A percentile compares a stretch with the other conserved stretches of the same genome.
Evolutionary conservation across 2,329 filamentous ascomycete genomes (phyloP).

Genomic region (Exophiala mesophila): DNA sequence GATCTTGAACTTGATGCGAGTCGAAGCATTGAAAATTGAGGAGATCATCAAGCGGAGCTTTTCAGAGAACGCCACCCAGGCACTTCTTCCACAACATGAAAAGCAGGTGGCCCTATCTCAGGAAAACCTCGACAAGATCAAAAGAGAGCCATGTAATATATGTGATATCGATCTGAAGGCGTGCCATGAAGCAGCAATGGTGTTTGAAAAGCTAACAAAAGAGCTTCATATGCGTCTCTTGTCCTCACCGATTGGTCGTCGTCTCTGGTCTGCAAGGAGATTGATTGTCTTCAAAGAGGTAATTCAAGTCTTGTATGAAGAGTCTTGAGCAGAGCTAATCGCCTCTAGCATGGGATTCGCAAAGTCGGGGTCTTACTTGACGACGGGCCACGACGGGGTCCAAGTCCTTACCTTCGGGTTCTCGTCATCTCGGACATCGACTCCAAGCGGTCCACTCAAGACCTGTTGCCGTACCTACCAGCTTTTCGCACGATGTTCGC

Average conservation of each 20-base stretch:
- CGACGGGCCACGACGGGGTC: conserved; percentile 62
- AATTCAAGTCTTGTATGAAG: conserved; percentile 20
- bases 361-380: conserved; percentile 74
- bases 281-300: conserved; percentile 74
- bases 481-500: conserved; percentile 64
- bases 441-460: conserved; percentile 69
- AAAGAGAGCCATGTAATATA: conserved; percentile 73
- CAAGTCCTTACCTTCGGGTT: conserved; percentile 67
- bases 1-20: conserved; percentile 91
- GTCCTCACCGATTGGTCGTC: conserved; percentile 73
- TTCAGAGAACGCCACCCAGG: conserved; percentile 95
- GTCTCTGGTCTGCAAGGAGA: conserved; percentile 70
- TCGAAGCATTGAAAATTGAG: conserved; percentile 96
- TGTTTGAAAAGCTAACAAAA: conserved; percentile 71
- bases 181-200: conserved; percentile 77
- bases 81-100: conserved; percentile 88
- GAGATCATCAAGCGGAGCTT: conserved; percentile 99
- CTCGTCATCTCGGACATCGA: conserved; percentile 69
- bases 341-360: conserved; percentile 64
- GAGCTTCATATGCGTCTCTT: conserved; percentile 74
- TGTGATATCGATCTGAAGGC: conserved; percentile 76
- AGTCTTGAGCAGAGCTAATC: conserved; percentile 28
- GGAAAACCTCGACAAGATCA: conserved; percentile 84
- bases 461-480: conserved; percentile 77
- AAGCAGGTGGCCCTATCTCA: conserved; percentile 90